Percentiles rank a stretch among this genome's conserved stretches.
Conservation (phyloP, 2,329 filamentous ascomycete genomes). For the Hysterium pulicare region DNA sequence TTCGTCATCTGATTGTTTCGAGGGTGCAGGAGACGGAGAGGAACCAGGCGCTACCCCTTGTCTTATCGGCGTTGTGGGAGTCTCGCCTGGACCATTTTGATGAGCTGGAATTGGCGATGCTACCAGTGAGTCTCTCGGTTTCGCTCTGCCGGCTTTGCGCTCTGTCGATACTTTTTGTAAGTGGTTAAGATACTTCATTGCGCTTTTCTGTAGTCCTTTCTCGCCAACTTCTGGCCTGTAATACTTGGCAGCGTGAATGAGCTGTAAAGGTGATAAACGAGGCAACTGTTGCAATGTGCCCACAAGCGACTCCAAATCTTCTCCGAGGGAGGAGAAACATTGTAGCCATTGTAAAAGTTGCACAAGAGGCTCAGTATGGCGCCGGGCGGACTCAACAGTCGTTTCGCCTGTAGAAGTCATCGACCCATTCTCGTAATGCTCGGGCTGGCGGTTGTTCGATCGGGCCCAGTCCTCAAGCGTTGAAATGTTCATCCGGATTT, state of each 20-base stretch:
- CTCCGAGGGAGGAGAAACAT: constrained; percentile 90
- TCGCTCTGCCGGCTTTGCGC: constrained; percentile 35
- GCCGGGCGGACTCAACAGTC: constrained; percentile 77
- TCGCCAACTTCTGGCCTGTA: constrained; percentile 95
- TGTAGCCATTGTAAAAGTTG: constrained; percentile 97
- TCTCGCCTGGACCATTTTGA: constrained; percentile 32
- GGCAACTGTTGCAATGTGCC: constrained; percentile 87
- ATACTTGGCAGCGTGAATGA: constrained; percentile 87
- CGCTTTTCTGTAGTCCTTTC: constrained; percentile 83
- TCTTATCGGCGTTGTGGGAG: constrained; percentile 32
- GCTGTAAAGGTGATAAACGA: constrained; percentile 77
- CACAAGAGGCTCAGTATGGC: constrained; percentile 84
- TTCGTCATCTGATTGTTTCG: constrained; percentile 44
- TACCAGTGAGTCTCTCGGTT: constrained; percentile 1
- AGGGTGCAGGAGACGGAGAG: constrained; percentile 31
- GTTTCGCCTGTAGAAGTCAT: constrained; percentile 81
- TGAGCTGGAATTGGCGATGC: constrained; percentile 31
- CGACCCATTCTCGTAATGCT: constrained; percentile 92
- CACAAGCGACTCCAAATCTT: constrained; percentile 84
- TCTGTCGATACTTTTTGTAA: constrained; percentile 70
- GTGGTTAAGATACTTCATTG: constrained; percentile 78
- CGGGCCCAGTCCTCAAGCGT: constrained; percentile 94
- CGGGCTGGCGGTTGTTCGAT: constrained; percentile 86
- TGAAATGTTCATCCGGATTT: constrained; percentile 98
- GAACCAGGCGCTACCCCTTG: constrained; percentile 19